Conservation (phyloP, 177 flowering plant species). For the Vitis hybrid region DNA sequence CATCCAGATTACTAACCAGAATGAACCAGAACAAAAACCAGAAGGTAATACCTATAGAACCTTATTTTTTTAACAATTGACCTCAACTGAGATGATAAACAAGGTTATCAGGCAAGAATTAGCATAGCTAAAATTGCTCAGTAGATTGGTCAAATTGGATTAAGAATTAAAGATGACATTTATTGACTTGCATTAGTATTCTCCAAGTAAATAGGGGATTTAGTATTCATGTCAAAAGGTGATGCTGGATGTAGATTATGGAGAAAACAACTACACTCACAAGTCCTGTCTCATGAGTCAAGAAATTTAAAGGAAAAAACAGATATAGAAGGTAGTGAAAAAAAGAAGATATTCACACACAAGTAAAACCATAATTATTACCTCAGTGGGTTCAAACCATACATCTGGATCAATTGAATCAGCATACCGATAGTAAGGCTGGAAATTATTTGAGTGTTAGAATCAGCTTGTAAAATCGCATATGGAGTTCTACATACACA, state of each 20-base stretch:
- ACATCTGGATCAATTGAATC: constrained; percentile 90
- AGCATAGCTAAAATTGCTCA: too few relatives aligned
- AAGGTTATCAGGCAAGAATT: too few relatives aligned
- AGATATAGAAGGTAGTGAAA: background rate
- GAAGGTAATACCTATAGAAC: too few relatives aligned
- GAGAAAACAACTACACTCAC: too few relatives aligned
- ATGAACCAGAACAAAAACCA: too few relatives aligned
- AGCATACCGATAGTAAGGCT: constrained; percentile 78
- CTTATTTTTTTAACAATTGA: too few relatives aligned
- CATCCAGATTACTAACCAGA: too few relatives aligned
- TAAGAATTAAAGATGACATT: background rate
- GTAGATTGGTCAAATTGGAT: too few relatives aligned
- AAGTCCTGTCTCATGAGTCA: background rate
- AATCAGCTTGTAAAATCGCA: constrained; percentile 7
- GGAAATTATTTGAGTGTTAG: constrained; percentile 19
- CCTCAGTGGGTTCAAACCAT: constrained; percentile 98
- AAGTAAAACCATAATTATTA: constrained; percentile 23
- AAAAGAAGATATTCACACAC: background rate
- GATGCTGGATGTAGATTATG: too few relatives aligned
- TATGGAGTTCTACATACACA: background rate
- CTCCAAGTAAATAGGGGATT: background rate
- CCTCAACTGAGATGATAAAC: too few relatives aligned
- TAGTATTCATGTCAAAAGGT: background rate
- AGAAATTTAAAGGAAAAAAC: background rate
- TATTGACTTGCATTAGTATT: background rate